Percentiles rank a stretch among this genome's conserved stretches.
These are phyloP conservation scores for Corymbia citriodora DNA, from an alignment of 441 rosid genomes.

Conservation along the genomic window DNA sequence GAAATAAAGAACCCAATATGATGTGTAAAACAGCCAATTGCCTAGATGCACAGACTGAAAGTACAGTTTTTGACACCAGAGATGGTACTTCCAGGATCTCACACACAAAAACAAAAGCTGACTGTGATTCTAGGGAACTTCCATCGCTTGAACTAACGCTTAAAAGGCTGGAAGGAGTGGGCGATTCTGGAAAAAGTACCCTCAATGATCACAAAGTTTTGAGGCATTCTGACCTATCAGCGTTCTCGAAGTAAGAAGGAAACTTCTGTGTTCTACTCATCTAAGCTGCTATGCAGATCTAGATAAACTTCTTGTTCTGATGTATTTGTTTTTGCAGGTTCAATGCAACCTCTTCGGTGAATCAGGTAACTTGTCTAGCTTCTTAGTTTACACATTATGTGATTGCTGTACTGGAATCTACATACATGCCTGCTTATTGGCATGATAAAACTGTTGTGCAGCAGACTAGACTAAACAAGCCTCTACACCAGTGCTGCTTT, in stretches of 20 bases:
- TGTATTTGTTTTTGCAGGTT: constrained; percentile 37
- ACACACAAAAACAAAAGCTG: constrained; percentile 24
- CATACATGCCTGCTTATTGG: not conserved
- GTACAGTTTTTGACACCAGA: constrained; percentile 16
- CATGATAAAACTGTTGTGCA: not conserved
- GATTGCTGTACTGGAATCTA: not conserved
- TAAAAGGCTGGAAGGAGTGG: constrained; percentile 34
- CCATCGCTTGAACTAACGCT: constrained; percentile 37
- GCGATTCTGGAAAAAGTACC: constrained; percentile 22
- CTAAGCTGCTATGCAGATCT: constrained; percentile 1
- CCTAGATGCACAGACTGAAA: constrained; percentile 22
- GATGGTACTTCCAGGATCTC: constrained; percentile 22
- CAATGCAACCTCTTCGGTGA: constrained; percentile 43
- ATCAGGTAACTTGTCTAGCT: constrained; percentile 36
- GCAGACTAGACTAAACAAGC: not conserved
- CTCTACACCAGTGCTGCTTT: not conserved
- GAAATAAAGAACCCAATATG: constrained; percentile 6
- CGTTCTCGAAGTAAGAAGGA: constrained; percentile 65
- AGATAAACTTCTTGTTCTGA: not conserved
- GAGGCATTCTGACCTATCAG: constrained; percentile 64
- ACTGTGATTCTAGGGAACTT: constrained; percentile 25
- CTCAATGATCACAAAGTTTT: constrained; percentile 38
- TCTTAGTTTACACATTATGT: not conserved
- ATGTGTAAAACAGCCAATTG: constrained; percentile 8
- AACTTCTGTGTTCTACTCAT: not conserved